Evolutionary conservation across 768 basidiomycete genomes (phyloP).

Genomic region (Russula sp.): DNA sequence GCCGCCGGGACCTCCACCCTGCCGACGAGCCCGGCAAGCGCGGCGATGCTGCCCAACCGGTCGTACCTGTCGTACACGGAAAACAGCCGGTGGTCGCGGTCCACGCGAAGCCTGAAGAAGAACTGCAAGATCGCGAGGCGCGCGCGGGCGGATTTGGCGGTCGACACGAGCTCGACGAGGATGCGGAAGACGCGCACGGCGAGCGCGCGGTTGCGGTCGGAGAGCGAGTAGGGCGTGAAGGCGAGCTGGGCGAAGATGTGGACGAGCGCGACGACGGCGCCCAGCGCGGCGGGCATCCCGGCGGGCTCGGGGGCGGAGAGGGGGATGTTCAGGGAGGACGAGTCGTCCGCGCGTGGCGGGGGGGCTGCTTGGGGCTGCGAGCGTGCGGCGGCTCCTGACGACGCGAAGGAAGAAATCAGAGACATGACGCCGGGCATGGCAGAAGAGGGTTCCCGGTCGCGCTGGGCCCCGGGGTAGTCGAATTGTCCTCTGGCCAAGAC

Average conservation of each 20-base stretch:
- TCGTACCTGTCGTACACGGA: slow-evolving; percentile 52
- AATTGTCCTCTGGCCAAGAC: slow-evolving; percentile 53
- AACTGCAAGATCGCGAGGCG: slow-evolving; percentile 77
- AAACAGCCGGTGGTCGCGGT: slow-evolving; percentile 83
- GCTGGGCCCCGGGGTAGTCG: slow-evolving; percentile 39
- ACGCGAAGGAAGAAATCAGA: slow-evolving; percentile 51
- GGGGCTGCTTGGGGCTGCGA: slow-evolving; percentile 44
- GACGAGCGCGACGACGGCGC: slow-evolving; percentile 58
- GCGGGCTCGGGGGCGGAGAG: slow-evolving; percentile 15
- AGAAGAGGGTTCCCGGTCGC: slow-evolving; percentile 37
- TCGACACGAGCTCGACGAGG: slow-evolving; percentile 43
- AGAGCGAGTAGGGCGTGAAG: slow-evolving; percentile 58
- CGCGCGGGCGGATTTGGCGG: slow-evolving; percentile 49
- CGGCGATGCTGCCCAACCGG: slow-evolving; percentile 47
- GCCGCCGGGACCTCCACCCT: slow-evolving; percentile 34
- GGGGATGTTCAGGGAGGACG: slow-evolving; percentile 30
- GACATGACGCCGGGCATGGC: slow-evolving; percentile 57
- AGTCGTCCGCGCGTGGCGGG: slow-evolving; percentile 35
- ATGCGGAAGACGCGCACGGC: slow-evolving; percentile 49
- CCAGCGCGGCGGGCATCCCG: slow-evolving; percentile 41
- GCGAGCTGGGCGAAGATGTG: slow-evolving; percentile 62
- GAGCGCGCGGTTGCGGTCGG: slow-evolving; percentile 42
- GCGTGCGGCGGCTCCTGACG: slow-evolving; percentile 45
- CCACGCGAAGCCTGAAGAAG: slow-evolving; percentile 81
- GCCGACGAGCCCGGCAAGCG: slow-evolving; percentile 60